Evolutionary conservation across 164 flowering plant genomes (phyloP).

Genomic region (Sextonia rubra): DNA sequence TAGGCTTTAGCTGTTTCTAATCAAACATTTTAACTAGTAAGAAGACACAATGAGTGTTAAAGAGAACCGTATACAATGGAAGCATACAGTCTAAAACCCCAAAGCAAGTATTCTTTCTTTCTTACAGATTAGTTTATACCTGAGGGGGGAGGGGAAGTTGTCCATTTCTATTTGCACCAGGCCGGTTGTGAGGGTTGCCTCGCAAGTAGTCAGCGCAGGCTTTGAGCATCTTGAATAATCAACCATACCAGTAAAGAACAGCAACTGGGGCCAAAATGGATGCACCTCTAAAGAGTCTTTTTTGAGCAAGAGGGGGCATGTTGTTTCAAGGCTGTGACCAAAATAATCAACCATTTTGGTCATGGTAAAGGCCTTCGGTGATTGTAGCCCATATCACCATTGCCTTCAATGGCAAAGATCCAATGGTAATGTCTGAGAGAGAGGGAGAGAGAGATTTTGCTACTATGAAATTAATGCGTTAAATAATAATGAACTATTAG

Average conservation of each 20-base stretch:
- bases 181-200: conserved; percentile 26
- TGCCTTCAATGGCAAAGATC: conserved; percentile 44
- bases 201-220: conserved; percentile 33
- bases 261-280: conserved; percentile 40
- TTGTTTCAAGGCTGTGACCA: conserved; percentile 15
- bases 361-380: conserved; percentile 51
- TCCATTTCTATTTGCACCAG: neutral
- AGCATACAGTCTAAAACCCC: too few relatives aligned
- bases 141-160: neutral
- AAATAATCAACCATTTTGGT: too few relatives aligned
- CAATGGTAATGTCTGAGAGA: conserved; percentile 25
- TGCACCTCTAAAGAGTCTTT: conserved; percentile 45
- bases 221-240: conserved; percentile 35
- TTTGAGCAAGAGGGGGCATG: conserved; percentile 40
- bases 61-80: too few relatives aligned
- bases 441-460: too few relatives aligned
- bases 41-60: too few relatives aligned
- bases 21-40: too few relatives aligned
- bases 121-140: too few relatives aligned
- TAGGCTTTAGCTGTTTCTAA: too few relatives aligned
- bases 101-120: too few relatives aligned
- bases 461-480: too few relatives aligned
- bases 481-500: too few relatives aligned
- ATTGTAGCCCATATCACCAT: conserved; percentile 81
- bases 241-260: conserved; percentile 41